Percentiles rank a stretch among this genome's conserved stretches.
phyloP scores from a whole-genome alignment of 257 asterid species.

The Phtheirospermum japonicum region DNA sequence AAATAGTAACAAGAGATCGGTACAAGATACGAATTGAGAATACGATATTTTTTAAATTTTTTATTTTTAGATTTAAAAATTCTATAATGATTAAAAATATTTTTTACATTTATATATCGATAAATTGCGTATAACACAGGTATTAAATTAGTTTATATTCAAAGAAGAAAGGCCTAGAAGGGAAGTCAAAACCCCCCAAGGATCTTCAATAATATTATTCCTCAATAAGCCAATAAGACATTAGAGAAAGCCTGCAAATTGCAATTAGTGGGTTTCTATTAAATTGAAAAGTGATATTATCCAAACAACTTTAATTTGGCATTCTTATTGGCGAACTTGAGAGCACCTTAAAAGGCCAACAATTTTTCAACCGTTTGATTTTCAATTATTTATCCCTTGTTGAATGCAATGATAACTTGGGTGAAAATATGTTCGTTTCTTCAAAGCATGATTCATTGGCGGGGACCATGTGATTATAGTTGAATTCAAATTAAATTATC shows the following conservation, averaged over 20 bases:
- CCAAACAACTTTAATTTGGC: slow-evolving; percentile 14
- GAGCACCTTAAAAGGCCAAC: slow-evolving; percentile 24
- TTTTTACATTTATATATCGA: too few relatives aligned
- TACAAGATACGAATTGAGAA: too few relatives aligned
- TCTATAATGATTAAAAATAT: too few relatives aligned
- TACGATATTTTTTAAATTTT: too few relatives aligned
- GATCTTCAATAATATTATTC: slow-evolving; percentile 15
- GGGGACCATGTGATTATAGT: not conserved
- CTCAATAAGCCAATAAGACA: not conserved
- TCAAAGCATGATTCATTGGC: not conserved
- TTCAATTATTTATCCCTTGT: slow-evolving; percentile 9
- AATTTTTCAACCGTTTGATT: slow-evolving; percentile 29
- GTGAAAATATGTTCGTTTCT: slow-evolving; percentile 17
- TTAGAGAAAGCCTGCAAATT: not conserved
- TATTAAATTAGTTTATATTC: too few relatives aligned
- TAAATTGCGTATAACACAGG: too few relatives aligned
- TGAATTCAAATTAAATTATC: not conserved
- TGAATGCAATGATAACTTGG: slow-evolving; percentile 24
- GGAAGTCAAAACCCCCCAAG: slow-evolving; percentile 20
- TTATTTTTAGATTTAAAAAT: too few relatives aligned
- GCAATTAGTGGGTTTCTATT: slow-evolving; percentile 15
- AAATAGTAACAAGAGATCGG: too few relatives aligned
- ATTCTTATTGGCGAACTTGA: slow-evolving; percentile 19
- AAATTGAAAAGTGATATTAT: not conserved
- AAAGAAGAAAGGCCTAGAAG: slow-evolving; percentile 1